Evolutionary conservation across 2,329 filamentous ascomycete genomes (phyloP).

Genomic region (Chrysoporthe puriensis): DNA sequence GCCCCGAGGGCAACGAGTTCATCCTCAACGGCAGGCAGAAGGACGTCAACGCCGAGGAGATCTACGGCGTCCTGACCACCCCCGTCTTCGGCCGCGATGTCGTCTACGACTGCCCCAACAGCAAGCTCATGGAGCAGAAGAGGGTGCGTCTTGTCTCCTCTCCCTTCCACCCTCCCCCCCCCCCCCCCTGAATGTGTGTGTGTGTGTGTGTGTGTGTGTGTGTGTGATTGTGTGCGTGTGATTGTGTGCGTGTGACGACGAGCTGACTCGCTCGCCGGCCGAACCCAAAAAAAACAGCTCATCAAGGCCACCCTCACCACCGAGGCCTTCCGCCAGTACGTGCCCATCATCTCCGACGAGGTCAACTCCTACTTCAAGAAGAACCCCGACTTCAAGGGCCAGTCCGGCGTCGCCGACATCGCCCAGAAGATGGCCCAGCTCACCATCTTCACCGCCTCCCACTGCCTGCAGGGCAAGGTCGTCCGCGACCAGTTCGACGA

Average conservation of each 20-base stretch:
- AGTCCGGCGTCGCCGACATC: slow-evolving; percentile 66
- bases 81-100: slow-evolving; percentile 75
- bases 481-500: slow-evolving; percentile 72
- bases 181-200: too few species aligned
- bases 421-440: slow-evolving; percentile 72
- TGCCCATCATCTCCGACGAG: slow-evolving; percentile 72
- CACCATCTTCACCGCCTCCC: slow-evolving; percentile 79
- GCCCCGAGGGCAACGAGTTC: slow-evolving; percentile 57
- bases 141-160: slow-evolving; percentile 53
- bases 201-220: too few species aligned
- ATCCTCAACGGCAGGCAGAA: slow-evolving; percentile 58
- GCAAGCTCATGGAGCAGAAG: slow-evolving; percentile 88
- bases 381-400: slow-evolving; percentile 59
- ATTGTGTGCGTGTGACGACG: too few species aligned
- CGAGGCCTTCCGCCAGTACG: slow-evolving; percentile 66
- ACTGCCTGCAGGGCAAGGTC: slow-evolving; percentile 75
- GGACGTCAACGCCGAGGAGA: slow-evolving; percentile 58
- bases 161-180: too few species aligned
- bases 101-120: slow-evolving; percentile 82
- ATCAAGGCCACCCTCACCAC: slow-evolving; percentile 73
- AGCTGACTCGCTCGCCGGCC: neutral
- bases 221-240: too few species aligned
- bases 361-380: slow-evolving; percentile 66
- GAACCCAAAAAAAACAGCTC: slow-evolving; percentile 49
- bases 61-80: slow-evolving; percentile 54